Base-by-base conservation (phyloP, 2,329 filamentous ascomycete species). In the Ceratocystis cubensis region DNA sequence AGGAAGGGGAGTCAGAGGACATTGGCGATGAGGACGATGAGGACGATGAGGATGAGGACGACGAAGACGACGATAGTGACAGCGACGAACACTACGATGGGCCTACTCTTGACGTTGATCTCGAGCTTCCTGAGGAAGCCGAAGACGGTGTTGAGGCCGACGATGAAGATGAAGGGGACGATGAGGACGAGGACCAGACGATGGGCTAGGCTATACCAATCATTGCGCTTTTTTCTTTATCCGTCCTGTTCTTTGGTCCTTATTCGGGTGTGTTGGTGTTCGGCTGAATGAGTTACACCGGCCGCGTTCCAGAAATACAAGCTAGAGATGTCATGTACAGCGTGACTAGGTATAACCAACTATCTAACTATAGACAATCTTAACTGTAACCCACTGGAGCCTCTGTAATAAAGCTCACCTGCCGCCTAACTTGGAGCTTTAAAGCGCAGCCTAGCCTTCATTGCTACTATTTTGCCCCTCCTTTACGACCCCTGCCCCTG, bases 31-130 rank as follows among this genome's bases (percentile, higher is more conserved):
- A 67, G 3, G 71, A 71, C 5, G 70, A 71, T 3, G 69, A 65
- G 1, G 70, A 70, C 3, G 71, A 69, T 1, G 71, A 65, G 1
- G 68, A 61, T 10, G 68, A 68, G 20, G 68, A 68, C 10, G 69
- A 65, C n/a, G 69, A 69, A 20, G 70, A 65, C 28, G 65, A 66
- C n/a, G 65, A 61, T 0, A 69, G 69, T 6, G 63, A 56, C 30
- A 59, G 37, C 33, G 62, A 63, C 53, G 59, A 53, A 13, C 45
- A 46, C 44, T 48, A 41, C 33, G 65, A 66, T 6, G 69, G 67
- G 28, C 67, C 69, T 2, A 70, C 67, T 2, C 66, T 69, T 0
- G 53, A 37, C 5, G 45, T 66, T 22, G 64, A 61, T 17, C 41
- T 66, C 2, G 64, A 61, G 10, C 53, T 25, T 7, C 50, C 33